Percentiles rank a stretch among this genome's conserved stretches.
phyloP scores from a whole-genome alignment of 2,329 filamentous ascomycete genomes.

The Drechslerella stenobrocha region DNA sequence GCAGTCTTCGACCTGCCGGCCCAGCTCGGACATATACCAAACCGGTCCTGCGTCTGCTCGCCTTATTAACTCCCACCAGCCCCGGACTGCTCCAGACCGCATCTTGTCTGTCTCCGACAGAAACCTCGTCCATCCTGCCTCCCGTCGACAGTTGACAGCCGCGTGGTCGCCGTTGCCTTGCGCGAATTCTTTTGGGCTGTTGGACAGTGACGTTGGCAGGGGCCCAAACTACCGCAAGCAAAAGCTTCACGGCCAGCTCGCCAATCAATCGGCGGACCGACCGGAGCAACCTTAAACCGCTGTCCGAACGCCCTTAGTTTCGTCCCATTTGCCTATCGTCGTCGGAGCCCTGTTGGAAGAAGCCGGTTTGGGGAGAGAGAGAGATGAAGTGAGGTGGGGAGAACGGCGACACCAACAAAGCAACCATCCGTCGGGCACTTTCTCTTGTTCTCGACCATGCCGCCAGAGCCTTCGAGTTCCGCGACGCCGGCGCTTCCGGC shows the following conservation, averaged over 20 bases:
- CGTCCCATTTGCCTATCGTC: slow-evolving; percentile 15
- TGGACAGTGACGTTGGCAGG: not conserved
- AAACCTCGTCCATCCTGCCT: not conserved
- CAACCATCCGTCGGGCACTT: slow-evolving; percentile 6
- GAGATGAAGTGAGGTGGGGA: slow-evolving; percentile 40
- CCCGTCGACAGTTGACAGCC: not conserved
- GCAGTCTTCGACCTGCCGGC: slow-evolving; percentile 9
- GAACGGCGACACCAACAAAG: slow-evolving; percentile 20
- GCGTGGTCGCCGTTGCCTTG: not conserved
- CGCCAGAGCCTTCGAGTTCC: slow-evolving; percentile 18
- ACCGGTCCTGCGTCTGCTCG: slow-evolving; percentile 13
- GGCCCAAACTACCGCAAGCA: not conserved
- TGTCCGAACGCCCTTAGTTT: slow-evolving; percentile 12
- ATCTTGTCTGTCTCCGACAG: not conserved
- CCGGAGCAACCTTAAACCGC: slow-evolving; percentile 19
- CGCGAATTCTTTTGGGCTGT: not conserved
- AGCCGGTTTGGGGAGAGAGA: slow-evolving; percentile 19
- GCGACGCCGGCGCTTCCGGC: slow-evolving; percentile 5
- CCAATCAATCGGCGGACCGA: slow-evolving; percentile 25
- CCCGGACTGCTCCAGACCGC: slow-evolving; percentile 26
- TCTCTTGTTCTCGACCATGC: slow-evolving; percentile 22
- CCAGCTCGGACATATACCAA: slow-evolving; percentile 21
- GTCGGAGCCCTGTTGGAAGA: slow-evolving; percentile 2
- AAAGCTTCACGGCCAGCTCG: slow-evolving; percentile 16
- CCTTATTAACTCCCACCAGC: slow-evolving; percentile 24